phyloP scores from a whole-genome alignment of 805 yeast genomes.

The Hemisphaericaspora nanyangensis region DNA sequence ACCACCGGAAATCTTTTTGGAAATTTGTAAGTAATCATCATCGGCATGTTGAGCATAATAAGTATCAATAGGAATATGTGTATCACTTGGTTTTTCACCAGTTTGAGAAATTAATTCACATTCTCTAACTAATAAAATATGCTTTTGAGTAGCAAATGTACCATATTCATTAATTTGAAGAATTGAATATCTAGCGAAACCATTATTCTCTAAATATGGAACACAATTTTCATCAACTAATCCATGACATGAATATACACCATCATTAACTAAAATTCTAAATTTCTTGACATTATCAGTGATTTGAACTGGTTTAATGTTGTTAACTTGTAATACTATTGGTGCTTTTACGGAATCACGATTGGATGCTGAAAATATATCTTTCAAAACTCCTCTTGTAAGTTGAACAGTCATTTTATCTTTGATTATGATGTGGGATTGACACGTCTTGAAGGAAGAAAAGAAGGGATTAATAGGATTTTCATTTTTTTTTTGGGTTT shows the following conservation, averaged over 20 bases:
- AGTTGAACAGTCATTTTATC: conserved; percentile 13
- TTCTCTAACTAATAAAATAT: conserved; percentile 45
- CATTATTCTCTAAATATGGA: conserved; percentile 37
- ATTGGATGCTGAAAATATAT: conserved; percentile 18
- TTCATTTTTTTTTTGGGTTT: background rate
- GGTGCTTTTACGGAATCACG: conserved; percentile 17
- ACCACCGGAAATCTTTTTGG: conserved; percentile 3
- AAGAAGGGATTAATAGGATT: no score
- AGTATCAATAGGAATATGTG: conserved; percentile 35
- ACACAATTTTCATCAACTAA: conserved; percentile 39
- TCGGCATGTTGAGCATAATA: conserved; percentile 59
- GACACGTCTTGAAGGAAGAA: background rate
- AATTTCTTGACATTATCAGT: conserved; percentile 22
- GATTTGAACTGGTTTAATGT: conserved; percentile 25
- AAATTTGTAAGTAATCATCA: conserved; percentile 35
- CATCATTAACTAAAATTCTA: conserved; percentile 38
- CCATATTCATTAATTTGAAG: conserved; percentile 39
- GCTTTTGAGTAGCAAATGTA: conserved; percentile 46
- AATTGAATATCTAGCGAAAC: conserved; percentile 43
- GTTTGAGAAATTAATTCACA: conserved; percentile 39
- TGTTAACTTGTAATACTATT: conserved; percentile 30
- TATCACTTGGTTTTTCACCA: conserved; percentile 30
- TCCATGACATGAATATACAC: conserved; percentile 34
- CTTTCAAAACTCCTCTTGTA: conserved; percentile 21
- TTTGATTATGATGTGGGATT: conserved; percentile 2